Conservation (phyloP, 805 yeast genomes). For the Candida parachauliodes region DNA sequence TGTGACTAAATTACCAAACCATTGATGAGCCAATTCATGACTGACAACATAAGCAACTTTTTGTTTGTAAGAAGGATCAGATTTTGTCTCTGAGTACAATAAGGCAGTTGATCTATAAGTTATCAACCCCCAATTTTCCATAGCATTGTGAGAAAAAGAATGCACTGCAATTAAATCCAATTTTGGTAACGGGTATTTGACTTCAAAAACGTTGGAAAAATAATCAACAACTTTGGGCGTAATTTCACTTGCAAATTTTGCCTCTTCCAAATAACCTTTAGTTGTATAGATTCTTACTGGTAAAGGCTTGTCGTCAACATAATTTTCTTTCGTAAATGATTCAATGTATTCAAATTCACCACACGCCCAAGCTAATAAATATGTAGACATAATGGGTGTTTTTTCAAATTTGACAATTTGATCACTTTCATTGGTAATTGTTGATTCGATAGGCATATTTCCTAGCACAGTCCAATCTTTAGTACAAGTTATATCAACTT, state of each 20-base stretch:
- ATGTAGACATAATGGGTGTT: conserved; percentile 56
- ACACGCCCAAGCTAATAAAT: conserved; percentile 55
- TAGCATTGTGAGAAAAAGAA: conserved; percentile 78
- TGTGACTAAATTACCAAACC: conserved; percentile 88
- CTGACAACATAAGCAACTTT: conserved; percentile 79
- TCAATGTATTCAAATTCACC: conserved; percentile 57
- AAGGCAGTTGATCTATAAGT: conserved; percentile 57
- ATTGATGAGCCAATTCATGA: conserved; percentile 87
- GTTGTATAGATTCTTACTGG: conserved; percentile 53
- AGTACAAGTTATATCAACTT: conserved; percentile 37
- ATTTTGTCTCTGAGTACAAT: conserved; percentile 42
- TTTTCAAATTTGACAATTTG: conserved; percentile 36
- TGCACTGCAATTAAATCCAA: conserved; percentile 78
- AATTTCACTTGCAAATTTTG: conserved; percentile 44
- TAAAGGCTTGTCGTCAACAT: conserved; percentile 36
- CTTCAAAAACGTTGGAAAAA: conserved; percentile 45
- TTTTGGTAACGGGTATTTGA: conserved; percentile 73
- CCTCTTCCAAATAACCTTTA: conserved; percentile 45
- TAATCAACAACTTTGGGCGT: conserved; percentile 50
- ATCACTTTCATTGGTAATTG: conserved; percentile 8
- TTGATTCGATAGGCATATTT: conserved; percentile 41
- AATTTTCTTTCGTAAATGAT: conserved; percentile 35
- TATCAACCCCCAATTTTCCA: conserved; percentile 89
- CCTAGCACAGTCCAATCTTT: conserved; percentile 37
- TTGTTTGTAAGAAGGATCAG: conserved; percentile 53